Evolutionary conservation across 352 stramenopile genomes (phyloP).

Genomic region (Pythium scleroteichum): DNA sequence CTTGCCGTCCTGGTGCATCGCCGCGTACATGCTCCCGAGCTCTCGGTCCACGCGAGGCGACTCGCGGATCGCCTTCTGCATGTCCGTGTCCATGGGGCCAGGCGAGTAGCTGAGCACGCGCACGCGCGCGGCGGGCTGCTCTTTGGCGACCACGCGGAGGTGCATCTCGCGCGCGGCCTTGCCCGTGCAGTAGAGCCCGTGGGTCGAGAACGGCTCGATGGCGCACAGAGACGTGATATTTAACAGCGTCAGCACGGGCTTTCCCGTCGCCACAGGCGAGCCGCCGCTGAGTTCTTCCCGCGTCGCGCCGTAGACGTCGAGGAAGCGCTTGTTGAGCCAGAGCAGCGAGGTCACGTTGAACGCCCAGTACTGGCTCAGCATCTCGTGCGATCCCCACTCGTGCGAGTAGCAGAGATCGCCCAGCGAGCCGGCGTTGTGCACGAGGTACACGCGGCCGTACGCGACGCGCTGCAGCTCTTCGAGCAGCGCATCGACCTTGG

Average conservation of each 20-base stretch:
- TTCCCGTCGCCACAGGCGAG: not conserved
- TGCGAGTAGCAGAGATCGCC: conserved; percentile 62
- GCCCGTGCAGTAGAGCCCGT: conserved; percentile 79
- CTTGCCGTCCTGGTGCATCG: conserved; percentile 54
- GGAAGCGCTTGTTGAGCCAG: conserved; percentile 82
- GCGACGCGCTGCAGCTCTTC: conserved; percentile 30
- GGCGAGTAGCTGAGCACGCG: conserved; percentile 86
- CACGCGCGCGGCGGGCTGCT: conserved; percentile 45
- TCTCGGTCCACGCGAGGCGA: conserved; percentile 39
- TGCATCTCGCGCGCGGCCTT: conserved; percentile 91
- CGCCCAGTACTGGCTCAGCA: conserved; percentile 62
- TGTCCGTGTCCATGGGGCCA: conserved; percentile 87
- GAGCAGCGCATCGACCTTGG: conserved; percentile 51
- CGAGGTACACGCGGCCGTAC: conserved; percentile 55
- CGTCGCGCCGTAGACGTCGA: conserved; percentile 57
- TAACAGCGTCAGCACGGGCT: conserved; percentile 40
- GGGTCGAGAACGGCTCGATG: conserved; percentile 78
- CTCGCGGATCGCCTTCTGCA: conserved; percentile 73
- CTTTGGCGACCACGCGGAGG: conserved; percentile 59
- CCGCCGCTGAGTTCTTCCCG: conserved; percentile 34
- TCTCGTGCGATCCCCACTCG: conserved; percentile 43
- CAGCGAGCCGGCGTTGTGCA: conserved; percentile 87
- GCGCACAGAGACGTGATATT: conserved; percentile 88
- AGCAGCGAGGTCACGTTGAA: conserved; percentile 86
- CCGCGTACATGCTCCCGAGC: conserved; percentile 43